Conservation (phyloP, 108 stramenopile species). For the Epithemia pelagica region DNA sequence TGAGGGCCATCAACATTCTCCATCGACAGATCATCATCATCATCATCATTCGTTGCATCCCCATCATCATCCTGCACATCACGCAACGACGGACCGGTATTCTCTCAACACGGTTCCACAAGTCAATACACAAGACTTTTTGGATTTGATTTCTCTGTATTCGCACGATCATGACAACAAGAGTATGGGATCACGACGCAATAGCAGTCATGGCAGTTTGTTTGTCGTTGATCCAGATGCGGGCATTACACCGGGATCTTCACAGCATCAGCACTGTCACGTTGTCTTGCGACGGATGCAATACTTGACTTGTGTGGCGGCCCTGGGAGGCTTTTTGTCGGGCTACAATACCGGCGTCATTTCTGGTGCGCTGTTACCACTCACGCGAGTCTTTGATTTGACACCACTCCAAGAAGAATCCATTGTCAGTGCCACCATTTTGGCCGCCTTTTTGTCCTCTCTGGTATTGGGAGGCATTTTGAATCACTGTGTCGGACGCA, state of each 20-base stretch:
- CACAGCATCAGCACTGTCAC: neutral
- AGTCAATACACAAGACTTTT: neutral
- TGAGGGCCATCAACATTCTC: neutral
- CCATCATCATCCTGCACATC: no score
- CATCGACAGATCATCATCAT: neutral
- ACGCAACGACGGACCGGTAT: neutral
- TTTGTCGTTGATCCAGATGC: neutral
- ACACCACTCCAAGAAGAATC: conserved; percentile 30
- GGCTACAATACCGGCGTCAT: conserved; percentile 55
- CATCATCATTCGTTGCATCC: no score
- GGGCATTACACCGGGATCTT: neutral
- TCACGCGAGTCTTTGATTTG: conserved; percentile 30
- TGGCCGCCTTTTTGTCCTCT: conserved; percentile 30
- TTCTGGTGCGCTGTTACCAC: conserved; percentile 23
- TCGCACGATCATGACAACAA: neutral
- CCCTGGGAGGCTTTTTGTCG: conserved; percentile 48
- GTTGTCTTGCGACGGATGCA: conserved; percentile 19
- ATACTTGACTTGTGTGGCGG: conserved; percentile 31
- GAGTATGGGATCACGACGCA: neutral
- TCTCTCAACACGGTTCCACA: neutral
- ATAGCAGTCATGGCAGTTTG: neutral
- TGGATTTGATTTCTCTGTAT: neutral
- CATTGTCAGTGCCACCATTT: conserved; percentile 41
- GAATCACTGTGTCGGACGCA: conserved; percentile 33
- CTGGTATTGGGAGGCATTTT: conserved; percentile 31